These are phyloP conservation scores for Adenanthera pavonina DNA, from an alignment of 306 rosid genomes.

Conservation along the genomic window DNA sequence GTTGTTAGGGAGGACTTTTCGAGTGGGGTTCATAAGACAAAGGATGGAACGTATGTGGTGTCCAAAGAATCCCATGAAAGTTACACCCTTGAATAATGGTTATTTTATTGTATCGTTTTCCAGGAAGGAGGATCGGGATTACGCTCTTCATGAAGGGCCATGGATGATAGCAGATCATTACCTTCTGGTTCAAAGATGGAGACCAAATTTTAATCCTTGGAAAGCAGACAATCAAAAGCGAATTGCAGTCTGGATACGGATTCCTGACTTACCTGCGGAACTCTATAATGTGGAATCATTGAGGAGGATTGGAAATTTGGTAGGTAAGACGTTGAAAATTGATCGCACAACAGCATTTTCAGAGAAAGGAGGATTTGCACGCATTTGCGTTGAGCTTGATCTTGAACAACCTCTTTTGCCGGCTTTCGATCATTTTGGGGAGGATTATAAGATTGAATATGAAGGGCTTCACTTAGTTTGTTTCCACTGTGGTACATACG, in stretches of 20 bases:
- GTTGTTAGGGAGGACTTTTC: neutral
- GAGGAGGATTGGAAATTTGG: neutral
- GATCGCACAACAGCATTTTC: neutral
- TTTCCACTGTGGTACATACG: no score
- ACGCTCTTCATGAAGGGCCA: neutral
- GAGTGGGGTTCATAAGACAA: neutral
- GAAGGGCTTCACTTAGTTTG: no score
- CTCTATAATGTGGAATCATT: neutral
- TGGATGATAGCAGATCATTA: neutral
- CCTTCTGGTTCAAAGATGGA: neutral
- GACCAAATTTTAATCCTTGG: neutral
- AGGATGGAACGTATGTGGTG: neutral
- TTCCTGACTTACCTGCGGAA: neutral
- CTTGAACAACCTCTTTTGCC: neutral
- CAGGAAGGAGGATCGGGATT: neutral
- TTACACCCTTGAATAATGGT: neutral
- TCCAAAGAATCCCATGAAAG: neutral
- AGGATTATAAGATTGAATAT: no score
- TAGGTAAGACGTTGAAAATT: neutral
- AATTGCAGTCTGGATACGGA: neutral
- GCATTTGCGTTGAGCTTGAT: no score
- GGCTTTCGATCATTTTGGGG: neutral
- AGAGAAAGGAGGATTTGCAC: no score
- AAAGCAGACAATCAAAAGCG: neutral
- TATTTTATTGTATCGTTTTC: neutral